A percentile compares a stretch with the other conserved stretches of the same genome.
Evolutionary conservation across 140 eudicot species (phyloP).

Genomic region (Anethum foeniculum): DNA sequence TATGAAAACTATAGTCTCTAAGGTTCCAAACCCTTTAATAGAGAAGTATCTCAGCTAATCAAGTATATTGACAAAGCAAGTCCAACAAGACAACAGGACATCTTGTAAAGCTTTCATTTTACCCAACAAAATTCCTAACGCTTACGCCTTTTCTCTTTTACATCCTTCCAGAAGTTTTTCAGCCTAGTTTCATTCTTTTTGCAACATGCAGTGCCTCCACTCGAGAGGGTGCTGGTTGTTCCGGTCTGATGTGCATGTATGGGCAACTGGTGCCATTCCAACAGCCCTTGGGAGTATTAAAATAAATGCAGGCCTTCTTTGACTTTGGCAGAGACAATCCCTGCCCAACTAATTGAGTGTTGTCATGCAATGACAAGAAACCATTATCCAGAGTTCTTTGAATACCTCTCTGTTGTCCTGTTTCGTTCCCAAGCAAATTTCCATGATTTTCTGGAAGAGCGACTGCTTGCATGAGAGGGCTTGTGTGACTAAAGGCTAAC

Average conservation of each 20-base stretch:
- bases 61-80: background rate
- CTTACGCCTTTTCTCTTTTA: background rate
- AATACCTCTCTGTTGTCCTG: slow-evolving; percentile 25
- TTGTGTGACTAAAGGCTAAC: slow-evolving; percentile 2
- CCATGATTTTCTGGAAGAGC: slow-evolving; percentile 16
- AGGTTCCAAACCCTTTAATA: background rate
- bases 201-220: slow-evolving; percentile 8
- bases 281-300: slow-evolving; percentile 27
- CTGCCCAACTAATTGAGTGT: slow-evolving; percentile 2
- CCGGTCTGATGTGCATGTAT: slow-evolving; percentile 19
- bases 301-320: slow-evolving; percentile 29
- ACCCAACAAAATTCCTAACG: background rate
- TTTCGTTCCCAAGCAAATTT: slow-evolving; percentile 12
- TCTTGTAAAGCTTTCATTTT: background rate
- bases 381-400: slow-evolving; percentile 4
- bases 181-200: slow-evolving; percentile 28
- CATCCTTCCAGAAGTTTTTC: slow-evolving; percentile 8
- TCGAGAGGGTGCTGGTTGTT: slow-evolving; percentile 12
- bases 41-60: background rate
- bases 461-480: background rate
- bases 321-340: slow-evolving; percentile 1
- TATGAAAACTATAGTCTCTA: background rate
- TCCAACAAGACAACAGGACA: background rate
- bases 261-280: slow-evolving; percentile 26
- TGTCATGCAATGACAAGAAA: background rate